Conservation (phyloP, 306 rosid species). For the Acacia melanoxylon region DNA sequence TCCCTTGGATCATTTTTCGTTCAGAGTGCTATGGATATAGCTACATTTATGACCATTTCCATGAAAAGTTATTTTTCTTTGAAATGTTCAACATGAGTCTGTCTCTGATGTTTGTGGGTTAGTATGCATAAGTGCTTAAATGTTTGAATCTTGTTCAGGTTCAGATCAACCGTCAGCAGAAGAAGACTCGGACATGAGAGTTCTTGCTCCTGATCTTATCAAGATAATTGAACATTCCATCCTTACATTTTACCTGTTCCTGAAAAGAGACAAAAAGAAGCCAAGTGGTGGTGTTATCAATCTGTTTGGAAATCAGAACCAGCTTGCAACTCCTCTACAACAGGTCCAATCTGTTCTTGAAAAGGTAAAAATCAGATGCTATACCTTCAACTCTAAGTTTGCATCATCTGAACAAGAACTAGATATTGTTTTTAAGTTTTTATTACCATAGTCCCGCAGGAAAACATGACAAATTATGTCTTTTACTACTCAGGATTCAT, state of each 20-base stretch:
- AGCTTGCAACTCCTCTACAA: conserved; percentile 65
- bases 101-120: neutral
- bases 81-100: neutral
- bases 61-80: neutral
- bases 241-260: conserved; percentile 73
- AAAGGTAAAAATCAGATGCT: conserved; percentile 56
- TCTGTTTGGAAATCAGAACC: conserved; percentile 72
- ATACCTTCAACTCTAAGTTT: conserved; percentile 18
- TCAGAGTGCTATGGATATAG: conserved; percentile 1
- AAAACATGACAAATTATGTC: neutral
- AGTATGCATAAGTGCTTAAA: conserved; percentile 17
- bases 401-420: neutral
- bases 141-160: conserved; percentile 51
- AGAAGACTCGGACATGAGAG: conserved; percentile 54
- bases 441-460: neutral
- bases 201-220: conserved; percentile 78
- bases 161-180: conserved; percentile 55
- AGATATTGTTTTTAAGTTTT: neutral
- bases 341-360: conserved; percentile 77
- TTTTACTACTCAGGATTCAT: neutral
- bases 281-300: conserved; percentile 47
- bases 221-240: conserved; percentile 69
- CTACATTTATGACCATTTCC: neutral
- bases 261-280: conserved; percentile 82
- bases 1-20: neutral